A percentile compares a stretch with the other conserved stretches of the same genome.
These are phyloP conservation scores for Ogataea degrootiae DNA, from an alignment of 805 yeast species.

Conservation along the genomic window DNA sequence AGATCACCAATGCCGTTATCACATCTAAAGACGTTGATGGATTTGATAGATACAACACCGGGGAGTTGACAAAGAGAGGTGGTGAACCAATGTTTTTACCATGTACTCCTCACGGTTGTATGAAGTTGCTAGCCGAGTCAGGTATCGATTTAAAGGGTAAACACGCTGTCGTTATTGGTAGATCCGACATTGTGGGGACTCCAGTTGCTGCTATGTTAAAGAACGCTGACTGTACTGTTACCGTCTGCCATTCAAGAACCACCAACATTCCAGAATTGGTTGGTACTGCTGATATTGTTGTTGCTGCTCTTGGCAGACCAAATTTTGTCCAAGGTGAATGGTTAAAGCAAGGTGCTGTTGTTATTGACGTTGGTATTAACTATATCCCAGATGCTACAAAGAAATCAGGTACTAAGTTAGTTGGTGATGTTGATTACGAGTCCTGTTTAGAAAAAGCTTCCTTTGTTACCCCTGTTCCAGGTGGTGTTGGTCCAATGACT, in stretches of 20 bases:
- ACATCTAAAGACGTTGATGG: conserved; percentile 80
- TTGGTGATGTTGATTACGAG: conserved; percentile 73
- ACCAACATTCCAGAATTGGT: conserved; percentile 43
- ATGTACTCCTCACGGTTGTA: conserved; percentile 80
- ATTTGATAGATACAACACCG: conserved; percentile 71
- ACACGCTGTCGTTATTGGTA: conserved; percentile 78
- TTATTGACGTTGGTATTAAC: conserved; percentile 82
- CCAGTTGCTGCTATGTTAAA: conserved; percentile 71
- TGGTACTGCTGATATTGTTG: conserved; percentile 65
- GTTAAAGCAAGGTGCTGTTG: conserved; percentile 63
- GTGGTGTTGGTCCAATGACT: conserved; percentile 92
- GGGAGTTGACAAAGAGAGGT: conserved; percentile 69
- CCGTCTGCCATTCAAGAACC: conserved; percentile 68
- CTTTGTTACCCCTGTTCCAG: conserved; percentile 82
- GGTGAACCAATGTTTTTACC: conserved; percentile 72
- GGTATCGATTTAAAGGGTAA: conserved; percentile 56
- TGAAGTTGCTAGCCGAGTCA: conserved; percentile 56
- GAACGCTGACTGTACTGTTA: conserved; percentile 71
- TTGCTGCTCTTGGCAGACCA: conserved; percentile 73
- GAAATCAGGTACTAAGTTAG: conserved; percentile 67
- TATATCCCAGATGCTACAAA: conserved; percentile 60
- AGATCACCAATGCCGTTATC: conserved; percentile 60
- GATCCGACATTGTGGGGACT: conserved; percentile 82
- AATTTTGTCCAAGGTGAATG: conserved; percentile 70
- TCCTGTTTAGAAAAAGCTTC: conserved; percentile 52